phyloP scores from a whole-genome alignment of 2,329 filamentous ascomycete species.

The Colletotrichum echinochloae region DNA sequence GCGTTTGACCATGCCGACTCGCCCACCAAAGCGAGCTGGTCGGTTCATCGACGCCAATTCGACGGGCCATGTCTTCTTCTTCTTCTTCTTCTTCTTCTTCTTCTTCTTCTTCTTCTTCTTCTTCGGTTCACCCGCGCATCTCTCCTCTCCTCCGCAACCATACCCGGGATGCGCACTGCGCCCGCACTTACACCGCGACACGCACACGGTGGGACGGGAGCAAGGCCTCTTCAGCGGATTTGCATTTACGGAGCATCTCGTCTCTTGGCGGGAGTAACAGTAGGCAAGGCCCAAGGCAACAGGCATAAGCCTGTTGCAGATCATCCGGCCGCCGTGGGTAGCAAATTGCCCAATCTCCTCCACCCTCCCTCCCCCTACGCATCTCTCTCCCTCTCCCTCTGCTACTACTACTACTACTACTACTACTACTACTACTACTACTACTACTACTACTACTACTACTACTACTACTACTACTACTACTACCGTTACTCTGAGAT shows the following conservation, averaged over 20 bases:
- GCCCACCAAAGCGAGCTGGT: too few species aligned
- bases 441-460: too few species aligned
- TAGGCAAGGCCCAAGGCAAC: slow-evolving; percentile 12
- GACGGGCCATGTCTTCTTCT: too few species aligned
- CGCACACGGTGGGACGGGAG: slow-evolving; percentile 3
- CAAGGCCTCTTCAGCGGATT: neutral
- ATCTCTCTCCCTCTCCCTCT: neutral
- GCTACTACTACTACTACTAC: too few species aligned
- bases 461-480: too few species aligned
- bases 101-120: too few species aligned
- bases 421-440: too few species aligned
- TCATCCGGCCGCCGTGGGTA: slow-evolving; percentile 3
- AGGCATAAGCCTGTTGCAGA: slow-evolving; percentile 21
- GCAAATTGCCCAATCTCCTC: neutral
- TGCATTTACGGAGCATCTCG: neutral
- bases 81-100: too few species aligned
- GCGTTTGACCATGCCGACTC: slow-evolving; percentile 5
- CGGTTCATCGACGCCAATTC: too few species aligned
- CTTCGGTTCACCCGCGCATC: too few species aligned
- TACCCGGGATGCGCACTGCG: slow-evolving; percentile 8
- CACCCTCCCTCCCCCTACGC: neutral
- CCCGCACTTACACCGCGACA: slow-evolving; percentile 27
- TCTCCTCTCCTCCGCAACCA: too few species aligned
- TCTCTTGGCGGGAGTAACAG: slow-evolving; percentile 12
- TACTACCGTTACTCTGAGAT: neutral